phyloP scores from a whole-genome alignment of 805 yeast species.

The Cyberlindnera sargentensis region DNA sequence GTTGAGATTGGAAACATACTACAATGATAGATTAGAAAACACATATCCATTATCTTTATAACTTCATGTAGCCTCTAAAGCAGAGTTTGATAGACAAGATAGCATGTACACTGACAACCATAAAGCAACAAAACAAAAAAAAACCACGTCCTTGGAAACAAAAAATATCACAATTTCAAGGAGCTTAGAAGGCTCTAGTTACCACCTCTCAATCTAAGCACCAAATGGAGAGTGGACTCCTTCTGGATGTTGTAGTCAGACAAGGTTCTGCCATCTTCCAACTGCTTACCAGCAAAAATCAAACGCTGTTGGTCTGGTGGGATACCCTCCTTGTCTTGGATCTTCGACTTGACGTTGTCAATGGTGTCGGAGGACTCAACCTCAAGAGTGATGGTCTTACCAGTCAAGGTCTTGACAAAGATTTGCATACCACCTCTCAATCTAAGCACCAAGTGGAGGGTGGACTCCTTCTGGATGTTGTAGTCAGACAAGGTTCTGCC shows the following conservation, averaged over 20 bases:
- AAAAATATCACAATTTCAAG: background rate
- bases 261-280: constrained; percentile 90
- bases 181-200: constrained; percentile 18
- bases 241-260: constrained; percentile 94
- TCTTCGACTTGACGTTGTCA: constrained; percentile 90
- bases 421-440: constrained; percentile 77
- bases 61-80: too few relatives aligned
- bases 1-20: constrained; percentile 23
- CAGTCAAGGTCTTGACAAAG: constrained; percentile 95
- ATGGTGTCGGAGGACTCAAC: constrained; percentile 97
- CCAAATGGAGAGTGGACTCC: constrained; percentile 81
- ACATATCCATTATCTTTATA: too few relatives aligned
- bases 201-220: constrained; percentile 83
- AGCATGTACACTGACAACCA: too few relatives aligned
- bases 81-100: too few relatives aligned
- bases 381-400: constrained; percentile 95
- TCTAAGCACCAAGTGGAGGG: constrained; percentile 78
- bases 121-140: background rate
- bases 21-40: background rate
- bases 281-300: constrained; percentile 92
- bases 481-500: constrained; percentile 91
- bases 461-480: constrained; percentile 92
- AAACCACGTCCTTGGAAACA: background rate
- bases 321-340: constrained; percentile 97
- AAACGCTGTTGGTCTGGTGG: constrained; percentile 99